phyloP scores from a whole-genome alignment of 768 basidiomycete species.

The Kockovaella imperatae region DNA sequence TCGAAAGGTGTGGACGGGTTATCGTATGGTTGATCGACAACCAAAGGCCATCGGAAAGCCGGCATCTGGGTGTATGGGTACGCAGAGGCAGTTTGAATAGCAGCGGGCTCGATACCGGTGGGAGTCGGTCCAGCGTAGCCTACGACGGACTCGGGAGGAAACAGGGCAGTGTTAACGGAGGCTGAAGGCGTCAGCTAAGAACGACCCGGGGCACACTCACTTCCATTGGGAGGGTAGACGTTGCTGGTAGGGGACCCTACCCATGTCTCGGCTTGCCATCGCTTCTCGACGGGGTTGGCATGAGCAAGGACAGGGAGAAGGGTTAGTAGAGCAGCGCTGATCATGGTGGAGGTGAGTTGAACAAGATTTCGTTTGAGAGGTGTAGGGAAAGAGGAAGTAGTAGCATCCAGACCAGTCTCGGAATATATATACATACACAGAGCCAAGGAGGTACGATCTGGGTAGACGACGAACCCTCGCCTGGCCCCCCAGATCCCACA shows the following conservation, averaged over 20 bases:
- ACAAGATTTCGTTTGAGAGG: no score
- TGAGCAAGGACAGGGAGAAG: constrained; percentile 19
- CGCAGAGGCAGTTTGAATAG: constrained; percentile 27
- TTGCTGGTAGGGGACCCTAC: constrained; percentile 29
- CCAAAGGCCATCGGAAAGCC: constrained; percentile 28
- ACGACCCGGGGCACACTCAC: constrained; percentile 12
- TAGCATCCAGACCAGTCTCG: no score
- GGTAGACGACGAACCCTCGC: no score
- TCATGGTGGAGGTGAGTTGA: no score
- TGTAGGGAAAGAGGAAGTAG: no score
- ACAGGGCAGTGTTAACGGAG: constrained; percentile 17
- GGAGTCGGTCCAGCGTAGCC: constrained; percentile 32
- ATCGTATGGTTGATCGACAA: constrained; percentile 10
- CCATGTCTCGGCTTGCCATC: constrained; percentile 10
- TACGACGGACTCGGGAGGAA: constrained; percentile 33
- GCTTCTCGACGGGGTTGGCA: constrained; percentile 19
- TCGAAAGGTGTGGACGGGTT: constrained; percentile 7
- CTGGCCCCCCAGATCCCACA: no score
- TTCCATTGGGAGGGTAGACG: constrained; percentile 30
- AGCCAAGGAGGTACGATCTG: no score
- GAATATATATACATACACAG: no score
- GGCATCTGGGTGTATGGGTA: constrained; percentile 22
- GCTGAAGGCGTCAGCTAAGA: neutral
- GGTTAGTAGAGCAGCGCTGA: constrained; percentile 17
- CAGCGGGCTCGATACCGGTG: constrained; percentile 40